phyloP scores from a whole-genome alignment of 1,284 basidiomycete genomes.

The Ustilago esculenta region DNA sequence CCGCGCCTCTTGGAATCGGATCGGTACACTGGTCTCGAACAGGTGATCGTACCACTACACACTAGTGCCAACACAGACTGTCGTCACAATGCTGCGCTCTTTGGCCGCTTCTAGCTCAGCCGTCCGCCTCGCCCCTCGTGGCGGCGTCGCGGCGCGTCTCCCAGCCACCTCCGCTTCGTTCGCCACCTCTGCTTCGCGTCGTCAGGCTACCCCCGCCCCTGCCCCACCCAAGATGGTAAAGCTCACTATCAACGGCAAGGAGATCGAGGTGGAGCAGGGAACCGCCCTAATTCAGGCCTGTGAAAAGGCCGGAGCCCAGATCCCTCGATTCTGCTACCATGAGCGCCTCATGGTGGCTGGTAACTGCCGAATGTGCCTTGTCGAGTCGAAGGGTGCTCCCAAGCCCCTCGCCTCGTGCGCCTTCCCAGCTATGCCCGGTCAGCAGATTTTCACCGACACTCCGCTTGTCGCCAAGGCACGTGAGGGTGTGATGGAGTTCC shows the following conservation, averaged over 20 bases:
- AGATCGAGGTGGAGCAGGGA: conserved; percentile 65
- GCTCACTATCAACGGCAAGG: conserved; percentile 66
- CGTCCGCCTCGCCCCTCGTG: conserved; percentile 31
- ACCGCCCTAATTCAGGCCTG: conserved; percentile 91
- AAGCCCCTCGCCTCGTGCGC: conserved; percentile 83
- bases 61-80: background rate
- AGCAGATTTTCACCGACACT: conserved; percentile 95
- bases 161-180: conserved; percentile 37
- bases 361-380: conserved; percentile 77
- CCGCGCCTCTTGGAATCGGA: background rate
- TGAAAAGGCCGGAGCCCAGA: conserved; percentile 68
- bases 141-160: conserved; percentile 17
- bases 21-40: background rate
- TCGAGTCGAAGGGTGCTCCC: conserved; percentile 91
- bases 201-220: conserved; percentile 57
- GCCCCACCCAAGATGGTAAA: conserved; percentile 66
- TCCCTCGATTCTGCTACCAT: conserved; percentile 85
- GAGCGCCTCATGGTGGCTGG: conserved; percentile 72
- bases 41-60: background rate
- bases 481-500: conserved; percentile 94
- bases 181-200: conserved; percentile 49
- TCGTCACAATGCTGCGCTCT: conserved; percentile 45
- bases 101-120: conserved; percentile 46
- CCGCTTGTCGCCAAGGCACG: conserved; percentile 94
- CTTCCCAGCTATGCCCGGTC: conserved; percentile 96